These are phyloP conservation scores for Cryomyces minteri DNA, from an alignment of 495 filamentous ascomycete species.

Conservation along the genomic window DNA sequence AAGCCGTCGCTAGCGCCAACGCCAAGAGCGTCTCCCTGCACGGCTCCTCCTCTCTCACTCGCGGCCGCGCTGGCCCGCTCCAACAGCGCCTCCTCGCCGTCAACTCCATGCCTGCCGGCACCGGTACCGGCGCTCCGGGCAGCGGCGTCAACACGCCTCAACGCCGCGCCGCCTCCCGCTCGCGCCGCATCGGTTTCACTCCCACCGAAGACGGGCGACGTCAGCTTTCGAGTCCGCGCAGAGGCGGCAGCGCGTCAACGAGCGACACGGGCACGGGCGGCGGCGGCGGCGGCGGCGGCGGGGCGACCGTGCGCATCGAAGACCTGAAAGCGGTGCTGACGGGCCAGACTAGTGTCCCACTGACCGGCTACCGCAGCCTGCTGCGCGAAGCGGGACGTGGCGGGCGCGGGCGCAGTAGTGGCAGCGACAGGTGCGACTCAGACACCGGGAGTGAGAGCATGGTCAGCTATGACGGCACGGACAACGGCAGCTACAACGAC, in stretches of 20 bases:
- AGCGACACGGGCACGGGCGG: constrained; percentile 2
- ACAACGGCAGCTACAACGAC: too few relatives aligned
- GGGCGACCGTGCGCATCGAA: constrained; percentile 61
- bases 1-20: constrained; percentile 45
- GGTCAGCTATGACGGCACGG: constrained; percentile 8
- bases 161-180: not conserved
- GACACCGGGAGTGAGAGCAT: constrained; percentile 18
- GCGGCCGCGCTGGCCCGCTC: constrained; percentile 2
- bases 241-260: constrained; percentile 29
- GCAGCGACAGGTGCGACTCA: constrained; percentile 2
- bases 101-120: constrained; percentile 14
- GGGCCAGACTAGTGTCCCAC: constrained; percentile 15
- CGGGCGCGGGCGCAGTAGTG: not conserved
- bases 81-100: not conserved
- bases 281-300: not conserved
- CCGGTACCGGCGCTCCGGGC: constrained; percentile 11
- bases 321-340: constrained; percentile 64
- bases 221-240: not conserved
- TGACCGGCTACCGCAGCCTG: not conserved
- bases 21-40: constrained; percentile 49
- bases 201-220: not conserved
- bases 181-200: not conserved
- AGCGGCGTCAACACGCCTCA: not conserved
- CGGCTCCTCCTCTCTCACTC: constrained; percentile 42
- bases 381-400: not conserved